These are phyloP conservation scores for Phytophthora pistaciae DNA, from an alignment of 352 stramenopile genomes.

Conservation along the genomic window DNA sequence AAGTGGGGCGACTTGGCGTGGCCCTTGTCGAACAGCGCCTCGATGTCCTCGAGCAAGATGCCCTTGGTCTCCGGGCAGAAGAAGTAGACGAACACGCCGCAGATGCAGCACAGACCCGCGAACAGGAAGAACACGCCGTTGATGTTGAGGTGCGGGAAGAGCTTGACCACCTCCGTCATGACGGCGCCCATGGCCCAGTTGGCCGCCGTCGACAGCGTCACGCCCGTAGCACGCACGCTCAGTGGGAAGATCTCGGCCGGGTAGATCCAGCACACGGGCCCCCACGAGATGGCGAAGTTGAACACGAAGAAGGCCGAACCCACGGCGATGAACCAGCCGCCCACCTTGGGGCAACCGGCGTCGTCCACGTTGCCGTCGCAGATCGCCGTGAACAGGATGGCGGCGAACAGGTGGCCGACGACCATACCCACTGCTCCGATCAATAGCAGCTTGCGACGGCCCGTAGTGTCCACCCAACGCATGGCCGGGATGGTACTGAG, in stretches of 20 bases:
- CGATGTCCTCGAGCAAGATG: conserved; percentile 21
- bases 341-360: conserved; percentile 8
- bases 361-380: conserved; percentile 33
- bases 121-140: conserved; percentile 34
- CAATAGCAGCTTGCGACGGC: conserved; percentile 21
- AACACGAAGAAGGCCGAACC: conserved; percentile 23
- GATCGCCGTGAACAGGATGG: conserved; percentile 36
- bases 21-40: conserved; percentile 22
- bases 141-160: conserved; percentile 27
- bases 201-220: conserved; percentile 52
- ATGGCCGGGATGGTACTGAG: conserved; percentile 25
- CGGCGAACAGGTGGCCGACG: conserved; percentile 20
- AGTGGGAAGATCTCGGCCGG: conserved; percentile 25
- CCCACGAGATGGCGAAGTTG: conserved; percentile 25
- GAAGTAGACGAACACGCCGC: conserved; percentile 54
- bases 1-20: conserved; percentile 22
- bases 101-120: conserved; percentile 38
- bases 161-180: conserved; percentile 28
- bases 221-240: conserved; percentile 46
- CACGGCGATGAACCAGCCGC: conserved; percentile 21
- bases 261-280: conserved; percentile 27
- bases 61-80: conserved; percentile 38
- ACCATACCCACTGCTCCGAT: conserved; percentile 21
- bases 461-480: conserved; percentile 23
- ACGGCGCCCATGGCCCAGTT: conserved; percentile 48